A percentile compares a stretch with the other conserved stretches of the same genome.
phyloP scores from a whole-genome alignment of 768 basidiomycete species.

The Termitomyces sp. region DNA sequence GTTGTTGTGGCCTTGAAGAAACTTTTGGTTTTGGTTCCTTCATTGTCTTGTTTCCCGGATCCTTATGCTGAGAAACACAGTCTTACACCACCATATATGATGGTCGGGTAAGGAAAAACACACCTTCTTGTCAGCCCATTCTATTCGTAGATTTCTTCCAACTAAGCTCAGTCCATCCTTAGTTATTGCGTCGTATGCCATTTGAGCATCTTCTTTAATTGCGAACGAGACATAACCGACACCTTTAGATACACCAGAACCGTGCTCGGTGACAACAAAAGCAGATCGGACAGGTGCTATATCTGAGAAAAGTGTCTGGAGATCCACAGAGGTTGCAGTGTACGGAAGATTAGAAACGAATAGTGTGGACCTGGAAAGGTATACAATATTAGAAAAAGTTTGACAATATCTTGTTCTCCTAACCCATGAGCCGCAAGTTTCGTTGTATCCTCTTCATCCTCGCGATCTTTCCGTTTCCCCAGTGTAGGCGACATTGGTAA shows the following conservation, averaged over 20 bases:
- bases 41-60: constrained; percentile 28
- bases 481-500: constrained; percentile 23
- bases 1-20: constrained; percentile 27
- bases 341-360: constrained; percentile 95
- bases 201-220: constrained; percentile 82
- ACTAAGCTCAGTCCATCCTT: constrained; percentile 63
- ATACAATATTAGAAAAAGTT: constrained; percentile 3
- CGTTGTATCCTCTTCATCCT: constrained; percentile 25
- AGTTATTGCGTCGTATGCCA: constrained; percentile 60
- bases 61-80: constrained; percentile 35
- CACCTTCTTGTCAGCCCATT: constrained; percentile 83
- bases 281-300: constrained; percentile 92
- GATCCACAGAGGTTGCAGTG: constrained; percentile 83
- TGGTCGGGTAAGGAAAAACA: constrained; percentile 8
- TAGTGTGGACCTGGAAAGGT: constrained; percentile 63
- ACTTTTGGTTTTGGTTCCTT: constrained; percentile 38
- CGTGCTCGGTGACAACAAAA: constrained; percentile 85
- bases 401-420: constrained; percentile 2
- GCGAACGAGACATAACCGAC: constrained; percentile 97
- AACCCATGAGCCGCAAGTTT: constrained; percentile 28
- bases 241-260: constrained; percentile 78
- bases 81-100: neutral
- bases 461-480: constrained; percentile 42
- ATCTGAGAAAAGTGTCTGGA: constrained; percentile 92
- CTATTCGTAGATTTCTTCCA: constrained; percentile 66